phyloP scores from a whole-genome alignment of 2,329 filamentous ascomycete species.

The Blastomyces silverae region DNA sequence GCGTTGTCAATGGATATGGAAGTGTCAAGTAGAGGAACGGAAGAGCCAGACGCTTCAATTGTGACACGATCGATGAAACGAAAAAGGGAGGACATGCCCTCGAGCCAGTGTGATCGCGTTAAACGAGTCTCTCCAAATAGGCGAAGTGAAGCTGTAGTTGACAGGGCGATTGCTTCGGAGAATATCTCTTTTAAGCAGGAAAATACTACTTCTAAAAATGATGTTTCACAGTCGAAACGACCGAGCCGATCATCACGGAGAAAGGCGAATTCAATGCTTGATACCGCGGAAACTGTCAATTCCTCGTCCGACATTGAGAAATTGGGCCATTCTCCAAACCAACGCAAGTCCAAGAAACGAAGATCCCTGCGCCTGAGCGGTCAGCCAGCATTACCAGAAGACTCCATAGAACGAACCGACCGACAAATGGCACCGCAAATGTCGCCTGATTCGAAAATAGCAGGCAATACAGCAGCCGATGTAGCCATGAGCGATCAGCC shows the following conservation, averaged over 20 bases:
- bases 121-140: constrained; percentile 10
- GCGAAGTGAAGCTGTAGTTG: not conserved
- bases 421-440: not conserved
- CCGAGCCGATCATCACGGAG: constrained; percentile 9
- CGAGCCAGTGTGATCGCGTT: not conserved
- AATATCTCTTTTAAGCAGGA: constrained; percentile 5
- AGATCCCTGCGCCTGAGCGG: constrained; percentile 30
- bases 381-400: constrained; percentile 18
- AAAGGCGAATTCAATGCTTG: constrained; percentile 15
- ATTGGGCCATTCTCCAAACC: constrained; percentile 15
- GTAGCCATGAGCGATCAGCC: constrained; percentile 4
- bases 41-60: not conserved
- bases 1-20: constrained; percentile 34
- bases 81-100: constrained; percentile 14
- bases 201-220: constrained; percentile 1
- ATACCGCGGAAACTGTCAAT: constrained; percentile 18
- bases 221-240: not conserved
- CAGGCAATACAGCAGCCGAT: not conserved
- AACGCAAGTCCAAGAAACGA: constrained; percentile 27
- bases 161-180: not conserved
- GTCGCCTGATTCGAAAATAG: not conserved
- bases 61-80: constrained; percentile 30
- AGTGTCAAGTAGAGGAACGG: constrained; percentile 3
- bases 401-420: not conserved
- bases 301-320: constrained; percentile 4